phyloP scores from a whole-genome alignment of 345 rosid species.

The Isatis tinctoria region DNA sequence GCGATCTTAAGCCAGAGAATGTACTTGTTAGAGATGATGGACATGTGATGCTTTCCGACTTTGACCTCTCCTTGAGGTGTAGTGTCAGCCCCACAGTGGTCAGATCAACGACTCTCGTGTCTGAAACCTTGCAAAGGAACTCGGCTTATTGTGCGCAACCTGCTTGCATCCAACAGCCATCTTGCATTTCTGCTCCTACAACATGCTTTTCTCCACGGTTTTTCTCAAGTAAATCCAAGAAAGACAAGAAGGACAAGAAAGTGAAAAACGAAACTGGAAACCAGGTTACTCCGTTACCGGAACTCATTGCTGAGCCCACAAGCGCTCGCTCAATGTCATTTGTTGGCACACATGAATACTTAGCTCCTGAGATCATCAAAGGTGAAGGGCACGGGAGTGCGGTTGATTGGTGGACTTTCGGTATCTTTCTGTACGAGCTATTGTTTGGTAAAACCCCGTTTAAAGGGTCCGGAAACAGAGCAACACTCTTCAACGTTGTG shows the following conservation, averaged over 20 bases:
- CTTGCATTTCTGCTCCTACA: conserved; percentile 56
- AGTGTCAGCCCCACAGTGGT: conserved; percentile 54
- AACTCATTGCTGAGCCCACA: conserved; percentile 87
- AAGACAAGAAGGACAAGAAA: conserved; percentile 48
- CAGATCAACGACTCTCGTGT: conserved; percentile 38
- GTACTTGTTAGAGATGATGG: conserved; percentile 87
- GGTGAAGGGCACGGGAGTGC: conserved; percentile 91
- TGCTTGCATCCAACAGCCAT: conserved; percentile 60
- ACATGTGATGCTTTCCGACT: conserved; percentile 86
- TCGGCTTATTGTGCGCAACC: conserved; percentile 55
- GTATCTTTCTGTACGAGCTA: conserved; percentile 73
- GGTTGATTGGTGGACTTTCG: conserved; percentile 88
- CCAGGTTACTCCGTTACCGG: conserved; percentile 68
- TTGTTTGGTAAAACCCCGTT: conserved; percentile 82
- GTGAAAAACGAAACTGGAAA: conserved; percentile 48
- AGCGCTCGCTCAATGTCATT: conserved; percentile 85
- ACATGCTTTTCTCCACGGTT: conserved; percentile 56
- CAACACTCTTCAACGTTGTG: conserved; percentile 71
- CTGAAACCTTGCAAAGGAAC: conserved; percentile 41
- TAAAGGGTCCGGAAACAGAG: conserved; percentile 74
- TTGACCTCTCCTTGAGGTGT: conserved; percentile 74
- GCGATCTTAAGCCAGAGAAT: conserved; percentile 85
- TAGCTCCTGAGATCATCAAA: conserved; percentile 76
- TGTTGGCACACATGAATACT: conserved; percentile 82
- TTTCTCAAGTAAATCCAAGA: conserved; percentile 55